Conservation (phyloP, 2,329 filamentous ascomycete species). For the Apiospora sp. region DNA sequence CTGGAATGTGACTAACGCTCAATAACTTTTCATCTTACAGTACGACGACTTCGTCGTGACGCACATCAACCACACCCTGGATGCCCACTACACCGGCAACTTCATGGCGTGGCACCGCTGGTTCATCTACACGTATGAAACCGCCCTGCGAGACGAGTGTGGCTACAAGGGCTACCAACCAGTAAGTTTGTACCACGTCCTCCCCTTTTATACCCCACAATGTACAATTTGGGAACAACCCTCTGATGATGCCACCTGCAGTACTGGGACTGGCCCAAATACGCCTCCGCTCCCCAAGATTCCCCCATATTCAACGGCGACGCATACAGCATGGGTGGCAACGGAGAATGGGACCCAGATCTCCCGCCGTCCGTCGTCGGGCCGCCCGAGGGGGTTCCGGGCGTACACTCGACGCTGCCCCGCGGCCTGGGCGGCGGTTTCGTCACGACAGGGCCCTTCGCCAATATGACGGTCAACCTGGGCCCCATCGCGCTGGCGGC, state of each 20-base stretch:
- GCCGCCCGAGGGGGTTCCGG: not conserved
- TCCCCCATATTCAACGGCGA: constrained; percentile 13
- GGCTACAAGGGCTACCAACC: constrained; percentile 49
- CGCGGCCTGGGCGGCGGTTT: not conserved
- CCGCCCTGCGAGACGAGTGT: constrained; percentile 20
- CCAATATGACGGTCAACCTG: not conserved
- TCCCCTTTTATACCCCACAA: not conserved
- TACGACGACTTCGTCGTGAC: constrained; percentile 23
- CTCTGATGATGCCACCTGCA: not conserved
- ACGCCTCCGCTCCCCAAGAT: not conserved
- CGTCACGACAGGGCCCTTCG: not conserved
- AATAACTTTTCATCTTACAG: constrained; percentile 34
- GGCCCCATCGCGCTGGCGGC: not conserved
- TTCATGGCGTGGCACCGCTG: constrained; percentile 19
- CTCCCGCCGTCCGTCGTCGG: not conserved
- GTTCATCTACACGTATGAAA: constrained; percentile 17
- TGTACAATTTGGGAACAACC: not conserved
- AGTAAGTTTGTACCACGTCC: not conserved
- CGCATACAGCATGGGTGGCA: not conserved
- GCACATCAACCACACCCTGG: constrained; percentile 22
- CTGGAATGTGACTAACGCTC: not conserved
- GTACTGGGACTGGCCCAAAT: constrained; percentile 10
- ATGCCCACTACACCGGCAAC: constrained; percentile 16
- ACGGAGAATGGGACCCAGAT: not conserved
- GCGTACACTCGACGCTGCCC: not conserved